phyloP scores from a whole-genome alignment of 2,329 filamentous ascomycete species.

The Falciphora oryzae region DNA sequence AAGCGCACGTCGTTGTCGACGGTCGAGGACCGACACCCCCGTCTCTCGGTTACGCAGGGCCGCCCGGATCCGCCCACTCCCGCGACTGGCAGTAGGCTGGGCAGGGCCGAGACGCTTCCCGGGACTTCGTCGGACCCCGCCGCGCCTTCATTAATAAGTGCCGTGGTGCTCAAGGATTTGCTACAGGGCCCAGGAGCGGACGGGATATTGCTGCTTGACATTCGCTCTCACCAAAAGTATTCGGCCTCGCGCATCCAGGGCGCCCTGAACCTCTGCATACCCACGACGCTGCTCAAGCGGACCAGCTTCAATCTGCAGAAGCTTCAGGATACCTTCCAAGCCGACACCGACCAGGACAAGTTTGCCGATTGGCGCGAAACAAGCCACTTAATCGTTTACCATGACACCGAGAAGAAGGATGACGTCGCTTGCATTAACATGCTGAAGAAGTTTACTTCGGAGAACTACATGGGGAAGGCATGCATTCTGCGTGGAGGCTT shows the following conservation, averaged over 20 bases:
- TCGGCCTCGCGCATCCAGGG: constrained; percentile 66
- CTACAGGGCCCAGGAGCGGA: constrained; percentile 36
- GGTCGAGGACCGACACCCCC: constrained; percentile 46
- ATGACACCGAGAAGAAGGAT: constrained; percentile 74
- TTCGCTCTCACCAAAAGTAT: constrained; percentile 82
- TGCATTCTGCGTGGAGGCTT: constrained; percentile 82
- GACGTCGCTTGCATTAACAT: constrained; percentile 77
- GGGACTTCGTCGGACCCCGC: constrained; percentile 35
- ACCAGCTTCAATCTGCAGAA: constrained; percentile 87
- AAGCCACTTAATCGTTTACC: constrained; percentile 80
- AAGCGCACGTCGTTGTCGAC: constrained; percentile 30
- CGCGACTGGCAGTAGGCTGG: constrained; percentile 18
- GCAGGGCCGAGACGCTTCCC: constrained; percentile 49
- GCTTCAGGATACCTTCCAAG: constrained; percentile 78
- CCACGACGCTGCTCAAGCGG: constrained; percentile 86
- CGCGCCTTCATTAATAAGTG: constrained; percentile 46
- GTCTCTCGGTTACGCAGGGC: constrained; percentile 48
- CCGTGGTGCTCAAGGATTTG: constrained; percentile 49
- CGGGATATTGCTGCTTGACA: constrained; percentile 67
- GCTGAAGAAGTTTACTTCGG: constrained; percentile 83
- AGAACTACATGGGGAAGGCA: constrained; percentile 70
- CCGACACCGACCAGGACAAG: constrained; percentile 58
- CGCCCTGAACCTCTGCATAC: constrained; percentile 91
- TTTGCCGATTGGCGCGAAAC: constrained; percentile 74
- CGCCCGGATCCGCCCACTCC: constrained; percentile 35